These are phyloP conservation scores for Blastocystis sp. DNA, from an alignment of 352 stramenopile genomes.

Conservation along the genomic window DNA sequence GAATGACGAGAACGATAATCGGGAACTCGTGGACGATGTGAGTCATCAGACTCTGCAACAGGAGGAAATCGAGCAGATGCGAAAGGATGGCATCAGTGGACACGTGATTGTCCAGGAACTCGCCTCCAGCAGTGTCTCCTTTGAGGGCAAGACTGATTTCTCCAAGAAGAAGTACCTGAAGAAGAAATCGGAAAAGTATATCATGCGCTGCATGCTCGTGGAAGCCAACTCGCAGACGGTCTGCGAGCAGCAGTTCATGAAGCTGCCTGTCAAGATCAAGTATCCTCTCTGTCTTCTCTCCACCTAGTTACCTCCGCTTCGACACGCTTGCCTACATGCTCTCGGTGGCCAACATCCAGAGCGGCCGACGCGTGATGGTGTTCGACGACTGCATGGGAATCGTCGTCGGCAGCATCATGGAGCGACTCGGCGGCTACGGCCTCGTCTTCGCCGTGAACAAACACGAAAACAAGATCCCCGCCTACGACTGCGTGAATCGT, in stretches of 20 bases:
- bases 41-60: constrained; percentile 48
- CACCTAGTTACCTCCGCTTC: constrained; percentile 56
- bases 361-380: constrained; percentile 48
- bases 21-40: constrained; percentile 48
- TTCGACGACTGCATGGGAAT: constrained; percentile 59
- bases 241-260: constrained; percentile 54
- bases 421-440: constrained; percentile 56
- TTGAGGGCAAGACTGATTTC: constrained; percentile 58
- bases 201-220: constrained; percentile 54
- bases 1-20: constrained; percentile 56
- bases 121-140: constrained; percentile 52
- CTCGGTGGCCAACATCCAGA: constrained; percentile 51
- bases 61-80: constrained; percentile 56
- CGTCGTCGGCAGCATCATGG: constrained; percentile 52
- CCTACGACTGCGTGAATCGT: constrained; percentile 44
- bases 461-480: constrained; percentile 34
- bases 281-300: background rate
- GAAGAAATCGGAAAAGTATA: constrained; percentile 59
- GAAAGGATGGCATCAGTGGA: constrained; percentile 43
- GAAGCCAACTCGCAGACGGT: constrained; percentile 55
- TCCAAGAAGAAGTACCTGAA: constrained; percentile 58
- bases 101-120: constrained; percentile 57
- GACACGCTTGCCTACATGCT: constrained; percentile 57
- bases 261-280: constrained; percentile 54
- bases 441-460: constrained; percentile 45